Base-by-base conservation (phyloP, 169 alveolate genomes). In the Theileria parva region DNA sequence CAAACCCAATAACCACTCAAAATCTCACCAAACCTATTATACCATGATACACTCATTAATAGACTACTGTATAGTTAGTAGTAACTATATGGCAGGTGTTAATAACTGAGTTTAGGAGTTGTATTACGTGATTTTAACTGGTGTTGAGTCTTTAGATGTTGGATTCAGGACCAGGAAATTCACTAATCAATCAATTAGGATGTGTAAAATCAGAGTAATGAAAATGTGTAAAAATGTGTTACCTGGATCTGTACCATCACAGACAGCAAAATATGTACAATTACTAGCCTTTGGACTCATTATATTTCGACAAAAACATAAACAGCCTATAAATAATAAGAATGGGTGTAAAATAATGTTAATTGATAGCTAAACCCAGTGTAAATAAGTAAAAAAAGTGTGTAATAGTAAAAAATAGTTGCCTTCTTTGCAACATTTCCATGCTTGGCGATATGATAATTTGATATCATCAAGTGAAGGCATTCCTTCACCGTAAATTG, bases 221-320 rank as follows among this genome's bases (percentile, higher is more conserved):
- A 37, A 37, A 37, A 37, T 37, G 48, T 37, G 48, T 37, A 37
- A 37, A 6, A 44, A 13, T 44, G 53, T 44, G 53, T 44, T 83
- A 51, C 61, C 27, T 7, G 89, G 89, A 73, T 83, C 89, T 15
- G 89, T 77, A 53, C 89, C 89, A 67, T 83, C 89, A 67, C 89
- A 83, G 2, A 66, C 57, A 74, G 77, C 76, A 74, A 65, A 83
- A 74, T 81, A 83, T 60, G 86, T 83, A 13, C 53, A 69, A 23
- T 77, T 73, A 57, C 68, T 75, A 15, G 77, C 17, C 59, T 73
- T 79, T 44, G 89, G 89, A 50, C 70, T 85, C 79, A 78, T 75
- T 5, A 83, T 65, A 61, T 51, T 76, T 17, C 89, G 50, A n/a
- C 86, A 11, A 21, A 60, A 60, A 28, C 85, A 81, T 25, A 75